phyloP scores from a whole-genome alignment of 2,329 filamentous ascomycete genomes.

The Beauveria sp. region DNA sequence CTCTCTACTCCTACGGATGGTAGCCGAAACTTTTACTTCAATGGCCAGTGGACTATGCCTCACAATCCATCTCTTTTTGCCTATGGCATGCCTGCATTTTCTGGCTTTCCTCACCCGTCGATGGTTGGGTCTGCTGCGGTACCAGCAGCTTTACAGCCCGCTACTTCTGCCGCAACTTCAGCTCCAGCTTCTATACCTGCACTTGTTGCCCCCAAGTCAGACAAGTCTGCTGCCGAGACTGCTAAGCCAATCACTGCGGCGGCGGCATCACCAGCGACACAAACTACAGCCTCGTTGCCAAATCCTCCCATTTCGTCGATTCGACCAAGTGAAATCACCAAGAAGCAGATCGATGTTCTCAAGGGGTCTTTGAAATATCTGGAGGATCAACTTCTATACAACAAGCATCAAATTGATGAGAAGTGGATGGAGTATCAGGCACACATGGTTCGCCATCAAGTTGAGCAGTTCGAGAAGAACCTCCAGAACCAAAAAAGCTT shows the following conservation, averaged over 20 bases:
- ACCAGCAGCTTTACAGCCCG: slow-evolving; percentile 12
- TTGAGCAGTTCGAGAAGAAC: slow-evolving; percentile 42
- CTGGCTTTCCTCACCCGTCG: slow-evolving; percentile 18
- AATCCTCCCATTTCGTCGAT: slow-evolving; percentile 50
- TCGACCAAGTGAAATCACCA: slow-evolving; percentile 52
- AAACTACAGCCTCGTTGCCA: slow-evolving; percentile 16
- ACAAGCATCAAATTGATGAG: slow-evolving; percentile 56
- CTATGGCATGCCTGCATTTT: slow-evolving; percentile 22
- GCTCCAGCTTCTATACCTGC: not conserved
- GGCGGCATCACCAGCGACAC: not conserved
- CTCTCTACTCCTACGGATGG: slow-evolving; percentile 39
- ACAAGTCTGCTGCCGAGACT: not conserved
- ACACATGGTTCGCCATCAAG: slow-evolving; percentile 34
- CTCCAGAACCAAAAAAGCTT: slow-evolving; percentile 36
- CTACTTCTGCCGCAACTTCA: not conserved
- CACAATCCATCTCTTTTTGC: slow-evolving; percentile 16
- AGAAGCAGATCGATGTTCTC: slow-evolving; percentile 47
- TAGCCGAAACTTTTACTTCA: slow-evolving; percentile 35
- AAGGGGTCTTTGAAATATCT: slow-evolving; percentile 46
- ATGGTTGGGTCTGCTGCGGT: not conserved
- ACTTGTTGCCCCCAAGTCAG: not conserved
- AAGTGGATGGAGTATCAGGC: slow-evolving; percentile 38
- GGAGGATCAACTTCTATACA: slow-evolving; percentile 53
- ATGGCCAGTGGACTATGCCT: slow-evolving; percentile 38
- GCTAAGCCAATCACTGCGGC: not conserved